phyloP scores from a whole-genome alignment of 345 rosid genomes.

The Eucalyptus tenuipes region DNA sequence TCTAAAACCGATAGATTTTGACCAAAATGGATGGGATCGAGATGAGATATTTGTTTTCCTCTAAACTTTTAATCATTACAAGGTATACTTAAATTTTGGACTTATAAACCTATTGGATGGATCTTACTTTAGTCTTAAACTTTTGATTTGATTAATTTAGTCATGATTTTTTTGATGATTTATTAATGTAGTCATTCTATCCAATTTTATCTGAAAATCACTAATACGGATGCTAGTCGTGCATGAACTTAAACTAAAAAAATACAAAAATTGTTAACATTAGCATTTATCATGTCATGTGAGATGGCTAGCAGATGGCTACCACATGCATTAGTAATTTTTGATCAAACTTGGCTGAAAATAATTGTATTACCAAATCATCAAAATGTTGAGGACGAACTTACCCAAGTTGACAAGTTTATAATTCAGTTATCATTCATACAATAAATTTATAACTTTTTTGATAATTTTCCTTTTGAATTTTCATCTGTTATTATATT shows the following conservation, averaged over 20 bases:
- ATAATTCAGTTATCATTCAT: accelerated
- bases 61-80: background rate
- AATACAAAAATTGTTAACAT: background rate
- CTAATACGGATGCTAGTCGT: accelerated
- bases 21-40: background rate
- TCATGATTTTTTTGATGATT: background rate
- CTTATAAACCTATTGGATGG: no score
- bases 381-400: accelerated
- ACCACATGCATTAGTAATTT: background rate
- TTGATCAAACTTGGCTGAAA: accelerated
- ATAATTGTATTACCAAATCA: background rate
- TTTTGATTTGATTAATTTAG: background rate
- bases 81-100: background rate
- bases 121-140: background rate
- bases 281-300: accelerated
- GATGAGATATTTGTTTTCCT: background rate
- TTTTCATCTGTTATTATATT: background rate
- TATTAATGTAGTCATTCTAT: background rate
- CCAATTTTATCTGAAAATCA: background rate
- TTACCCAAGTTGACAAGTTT: background rate
- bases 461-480: background rate
- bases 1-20: background rate
- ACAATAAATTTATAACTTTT: background rate
- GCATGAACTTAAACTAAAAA: background rate
- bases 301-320: accelerated